Conservation (phyloP, 257 asterid genomes). For the Solanum appendiculatum region DNA sequence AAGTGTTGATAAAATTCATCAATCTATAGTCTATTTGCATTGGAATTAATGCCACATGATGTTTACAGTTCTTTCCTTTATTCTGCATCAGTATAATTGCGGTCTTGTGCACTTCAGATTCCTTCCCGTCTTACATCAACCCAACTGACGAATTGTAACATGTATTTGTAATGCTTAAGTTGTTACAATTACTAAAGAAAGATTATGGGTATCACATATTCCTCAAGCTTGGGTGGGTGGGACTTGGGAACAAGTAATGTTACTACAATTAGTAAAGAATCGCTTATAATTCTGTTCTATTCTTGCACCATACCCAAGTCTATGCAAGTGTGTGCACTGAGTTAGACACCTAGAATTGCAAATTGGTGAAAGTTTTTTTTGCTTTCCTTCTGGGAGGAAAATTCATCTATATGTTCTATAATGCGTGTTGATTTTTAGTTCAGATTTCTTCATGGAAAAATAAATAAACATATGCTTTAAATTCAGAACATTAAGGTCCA, state of each 20-base stretch:
- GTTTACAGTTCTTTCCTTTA: not conserved
- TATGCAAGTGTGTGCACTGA: not conserved
- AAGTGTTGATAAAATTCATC: not conserved
- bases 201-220: not conserved
- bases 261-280: not conserved
- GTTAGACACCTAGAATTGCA: not conserved
- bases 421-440: not conserved
- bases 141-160: not conserved
- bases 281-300: not conserved
- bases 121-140: not conserved
- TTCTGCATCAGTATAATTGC: not conserved
- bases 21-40: not conserved
- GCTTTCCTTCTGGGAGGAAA: not conserved
- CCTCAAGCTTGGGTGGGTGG: not conserved
- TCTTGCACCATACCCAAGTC: not conserved
- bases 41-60: not conserved
- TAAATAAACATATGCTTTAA: not conserved
- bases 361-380: not conserved
- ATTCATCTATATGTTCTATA: not conserved
- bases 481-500: not conserved
- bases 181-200: not conserved
- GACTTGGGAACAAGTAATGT: not conserved
- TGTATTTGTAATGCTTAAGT: not conserved
- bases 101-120: not conserved
- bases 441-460: not conserved